Evolutionary conservation across 1,284 basidiomycete species (phyloP).

Genomic region (Naganishia sp.): DNA sequence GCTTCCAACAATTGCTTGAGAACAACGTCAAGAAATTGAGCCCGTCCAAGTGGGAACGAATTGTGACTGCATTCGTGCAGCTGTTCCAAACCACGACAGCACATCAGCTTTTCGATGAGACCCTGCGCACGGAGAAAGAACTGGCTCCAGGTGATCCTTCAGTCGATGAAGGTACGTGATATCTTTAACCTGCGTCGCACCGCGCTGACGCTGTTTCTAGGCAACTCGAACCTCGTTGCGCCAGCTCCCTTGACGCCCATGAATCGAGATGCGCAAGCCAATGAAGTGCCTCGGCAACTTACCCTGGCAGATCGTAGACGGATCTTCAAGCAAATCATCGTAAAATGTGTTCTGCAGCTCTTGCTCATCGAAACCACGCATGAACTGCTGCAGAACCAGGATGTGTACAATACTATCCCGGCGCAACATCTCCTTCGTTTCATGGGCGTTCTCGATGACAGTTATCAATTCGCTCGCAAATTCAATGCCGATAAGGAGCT

Average conservation of each 20-base stretch:
- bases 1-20: slow-evolving; percentile 93
- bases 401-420: slow-evolving; percentile 91
- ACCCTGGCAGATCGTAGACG: slow-evolving; percentile 69
- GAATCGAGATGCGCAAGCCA: slow-evolving; percentile 39
- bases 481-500: slow-evolving; percentile 99
- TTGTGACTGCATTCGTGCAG: slow-evolving; percentile 90
- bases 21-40: slow-evolving; percentile 89
- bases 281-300: slow-evolving; percentile 37
- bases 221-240: slow-evolving; percentile 46
- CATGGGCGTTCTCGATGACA: slow-evolving; percentile 93
- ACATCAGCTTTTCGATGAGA: slow-evolving; percentile 93
- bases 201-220: neutral
- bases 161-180: slow-evolving; percentile 10
- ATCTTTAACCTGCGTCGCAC: neutral
- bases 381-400: slow-evolving; percentile 87
- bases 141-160: slow-evolving; percentile 39
- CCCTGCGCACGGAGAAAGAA: slow-evolving; percentile 75
- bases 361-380: slow-evolving; percentile 97
- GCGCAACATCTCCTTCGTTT: slow-evolving; percentile 87
- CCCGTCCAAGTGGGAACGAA: slow-evolving; percentile 82
- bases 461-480: slow-evolving; percentile 92
- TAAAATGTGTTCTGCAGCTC: slow-evolving; percentile 98
- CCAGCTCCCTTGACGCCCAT: slow-evolving; percentile 49
- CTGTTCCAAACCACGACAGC: slow-evolving; percentile 97
- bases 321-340: slow-evolving; percentile 98